A percentile compares a stretch with the other conserved stretches of the same genome.
These are phyloP conservation scores for Annona cherimola DNA, from an alignment of 164 flowering plant genomes.

Conservation along the genomic window DNA sequence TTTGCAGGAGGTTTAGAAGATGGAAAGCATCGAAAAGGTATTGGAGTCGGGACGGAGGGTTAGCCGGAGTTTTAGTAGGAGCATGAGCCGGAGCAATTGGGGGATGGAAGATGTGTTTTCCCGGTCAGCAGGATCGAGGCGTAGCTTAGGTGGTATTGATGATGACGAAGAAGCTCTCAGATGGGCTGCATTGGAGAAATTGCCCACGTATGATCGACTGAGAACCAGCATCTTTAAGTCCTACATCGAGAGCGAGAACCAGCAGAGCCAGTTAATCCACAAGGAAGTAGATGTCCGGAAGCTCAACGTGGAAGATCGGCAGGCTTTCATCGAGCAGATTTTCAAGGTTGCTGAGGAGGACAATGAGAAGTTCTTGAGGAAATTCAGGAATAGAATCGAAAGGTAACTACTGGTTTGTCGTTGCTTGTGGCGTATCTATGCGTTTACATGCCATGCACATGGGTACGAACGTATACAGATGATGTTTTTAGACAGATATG, in stretches of 20 bases:
- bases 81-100: conserved; percentile 48
- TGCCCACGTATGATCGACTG: conserved; percentile 81
- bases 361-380: conserved; percentile 35
- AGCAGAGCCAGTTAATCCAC: conserved; percentile 20
- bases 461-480: too few species aligned
- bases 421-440: too few species aligned
- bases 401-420: conserved; percentile 16
- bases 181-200: conserved; percentile 88
- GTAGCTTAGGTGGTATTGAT: conserved; percentile 25
- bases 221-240: conserved; percentile 70
- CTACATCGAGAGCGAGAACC: conserved; percentile 28
- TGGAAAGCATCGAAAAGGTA: conserved; percentile 27
- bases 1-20: conserved; percentile 6
- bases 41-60: conserved; percentile 18
- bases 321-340: conserved; percentile 32
- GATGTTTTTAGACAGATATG: too few species aligned
- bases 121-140: conserved; percentile 25
- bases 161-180: conserved; percentile 84
- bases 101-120: conserved; percentile 58
- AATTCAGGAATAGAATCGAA: conserved; percentile 30
- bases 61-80: conserved; percentile 39
- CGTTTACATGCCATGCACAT: too few species aligned
- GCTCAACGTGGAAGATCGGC: conserved; percentile 55
- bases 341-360: conserved; percentile 37
- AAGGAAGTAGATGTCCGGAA: conserved; percentile 73